Conservation (phyloP, 306 rosid species). For the Cucurbita maxima region DNA sequence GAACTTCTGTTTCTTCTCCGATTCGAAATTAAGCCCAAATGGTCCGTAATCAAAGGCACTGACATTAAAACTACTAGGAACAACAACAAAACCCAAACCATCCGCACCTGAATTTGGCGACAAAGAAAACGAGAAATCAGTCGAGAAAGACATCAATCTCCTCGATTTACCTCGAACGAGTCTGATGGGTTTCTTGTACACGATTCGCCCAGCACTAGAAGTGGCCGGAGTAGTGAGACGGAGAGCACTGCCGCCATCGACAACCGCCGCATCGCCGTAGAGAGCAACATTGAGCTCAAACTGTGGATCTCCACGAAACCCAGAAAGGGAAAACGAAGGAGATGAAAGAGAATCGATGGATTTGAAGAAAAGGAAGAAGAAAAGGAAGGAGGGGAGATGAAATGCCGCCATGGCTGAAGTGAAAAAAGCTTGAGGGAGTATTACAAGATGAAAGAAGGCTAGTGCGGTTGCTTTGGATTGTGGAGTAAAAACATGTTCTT, state of each 20-base stretch:
- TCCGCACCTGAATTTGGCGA: constrained; percentile 20
- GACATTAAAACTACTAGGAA: constrained; percentile 42
- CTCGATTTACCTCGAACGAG: constrained; percentile 38
- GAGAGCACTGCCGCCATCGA: constrained; percentile 37
- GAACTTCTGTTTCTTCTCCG: constrained; percentile 14
- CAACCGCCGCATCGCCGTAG: constrained; percentile 52
- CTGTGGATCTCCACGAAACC: constrained; percentile 37
- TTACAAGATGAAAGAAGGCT: constrained; percentile 17
- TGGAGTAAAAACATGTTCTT: constrained; percentile 29
- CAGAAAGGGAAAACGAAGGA: constrained; percentile 45
- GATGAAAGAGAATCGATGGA: constrained; percentile 21
- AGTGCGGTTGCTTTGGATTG: constrained; percentile 17
- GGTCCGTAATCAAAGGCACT: constrained; percentile 29
- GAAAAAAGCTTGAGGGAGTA: constrained; percentile 25
- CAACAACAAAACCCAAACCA: constrained; percentile 63
- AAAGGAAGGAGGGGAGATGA: constrained; percentile 10
- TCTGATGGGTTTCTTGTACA: constrained; percentile 55
- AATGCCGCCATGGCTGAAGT: constrained; percentile 46
- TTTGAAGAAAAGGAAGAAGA: constrained; percentile 36
- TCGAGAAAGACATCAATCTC: constrained; percentile 53
- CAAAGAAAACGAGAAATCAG: constrained; percentile 50
- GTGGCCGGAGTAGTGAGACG: constrained; percentile 32
- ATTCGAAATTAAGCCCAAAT: constrained; percentile 28
- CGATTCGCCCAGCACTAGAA: constrained; percentile 36
- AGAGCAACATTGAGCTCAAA: constrained; percentile 40